Conservation (phyloP, 164 flowering plant species). For the Pachysandra terminalis region DNA sequence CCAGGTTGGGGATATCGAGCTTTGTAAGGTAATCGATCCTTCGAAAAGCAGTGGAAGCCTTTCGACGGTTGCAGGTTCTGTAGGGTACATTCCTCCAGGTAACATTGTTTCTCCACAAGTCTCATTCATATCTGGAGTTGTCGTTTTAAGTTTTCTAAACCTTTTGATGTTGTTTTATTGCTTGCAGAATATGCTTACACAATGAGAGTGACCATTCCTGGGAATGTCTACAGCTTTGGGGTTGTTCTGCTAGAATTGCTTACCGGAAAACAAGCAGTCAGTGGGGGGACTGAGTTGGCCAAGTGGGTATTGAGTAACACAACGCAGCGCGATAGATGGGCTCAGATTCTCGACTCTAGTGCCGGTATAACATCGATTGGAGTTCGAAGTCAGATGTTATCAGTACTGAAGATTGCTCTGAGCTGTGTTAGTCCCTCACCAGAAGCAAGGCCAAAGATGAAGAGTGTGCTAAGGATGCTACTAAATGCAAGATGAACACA, state of each 20-base stretch:
- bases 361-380: slow-evolving; percentile 39
- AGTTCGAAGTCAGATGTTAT: slow-evolving; percentile 60
- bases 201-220: slow-evolving; percentile 72
- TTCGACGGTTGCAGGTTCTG: slow-evolving; percentile 72
- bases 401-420: slow-evolving; percentile 57
- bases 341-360: slow-evolving; percentile 53
- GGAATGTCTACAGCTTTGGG: slow-evolving; percentile 80
- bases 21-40: slow-evolving; percentile 70
- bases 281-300: slow-evolving; percentile 61
- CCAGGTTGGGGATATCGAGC: slow-evolving; percentile 69
- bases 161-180: background rate
- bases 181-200: slow-evolving; percentile 84
- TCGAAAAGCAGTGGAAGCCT: slow-evolving; percentile 68
- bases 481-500: slow-evolving; percentile 45
- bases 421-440: slow-evolving; percentile 56
- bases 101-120: slow-evolving; percentile 1
- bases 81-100: slow-evolving; percentile 86
- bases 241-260: slow-evolving; percentile 63
- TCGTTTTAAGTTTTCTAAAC: background rate
- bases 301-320: slow-evolving; percentile 52
- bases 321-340: slow-evolving; percentile 32
- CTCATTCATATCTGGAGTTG: background rate
- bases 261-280: slow-evolving; percentile 63
- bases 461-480: slow-evolving; percentile 60
- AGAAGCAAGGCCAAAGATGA: slow-evolving; percentile 68